phyloP scores from a whole-genome alignment of 352 stramenopile species.

The Pythium sukuiense region DNA sequence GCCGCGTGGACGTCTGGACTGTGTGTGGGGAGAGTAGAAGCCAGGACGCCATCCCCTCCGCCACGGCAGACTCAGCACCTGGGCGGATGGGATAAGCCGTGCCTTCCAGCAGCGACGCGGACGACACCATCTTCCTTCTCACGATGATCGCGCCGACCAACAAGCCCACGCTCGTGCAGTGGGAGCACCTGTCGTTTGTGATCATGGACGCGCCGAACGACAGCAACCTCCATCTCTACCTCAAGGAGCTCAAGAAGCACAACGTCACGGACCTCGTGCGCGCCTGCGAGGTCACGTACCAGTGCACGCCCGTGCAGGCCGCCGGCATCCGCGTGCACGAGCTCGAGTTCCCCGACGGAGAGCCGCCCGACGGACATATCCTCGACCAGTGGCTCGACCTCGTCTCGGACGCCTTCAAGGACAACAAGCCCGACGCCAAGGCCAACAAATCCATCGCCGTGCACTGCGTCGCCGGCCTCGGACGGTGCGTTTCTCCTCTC shows the following conservation, averaged over 20 bases:
- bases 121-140: too few species aligned
- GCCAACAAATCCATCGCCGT: slow-evolving; percentile 93
- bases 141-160: slow-evolving; percentile 82
- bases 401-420: slow-evolving; percentile 94
- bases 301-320: slow-evolving; percentile 84
- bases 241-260: slow-evolving; percentile 96
- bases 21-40: slow-evolving; percentile 1
- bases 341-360: slow-evolving; percentile 97
- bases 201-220: slow-evolving; percentile 98
- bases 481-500: slow-evolving; percentile 53
- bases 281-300: slow-evolving; percentile 96
- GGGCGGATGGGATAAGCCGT: slow-evolving; percentile 51
- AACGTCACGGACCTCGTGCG: slow-evolving; percentile 95
- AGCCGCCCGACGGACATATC: slow-evolving; percentile 90
- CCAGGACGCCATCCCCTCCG: background rate
- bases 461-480: slow-evolving; percentile 97
- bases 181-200: slow-evolving; percentile 93
- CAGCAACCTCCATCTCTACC: slow-evolving; percentile 96
- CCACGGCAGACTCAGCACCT: too few species aligned
- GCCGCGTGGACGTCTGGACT: slow-evolving; percentile 1
- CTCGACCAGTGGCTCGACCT: slow-evolving; percentile 95
- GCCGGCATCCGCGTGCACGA: slow-evolving; percentile 94
- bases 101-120: slow-evolving; percentile 4
- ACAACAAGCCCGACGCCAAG: slow-evolving; percentile 66
- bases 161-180: slow-evolving; percentile 87